A percentile compares a stretch with the other conserved stretches of the same genome.
These are phyloP conservation scores for Cyclotella choctawhatcheeana DNA, from an alignment of 108 stramenopile genomes.

Conservation along the genomic window DNA sequence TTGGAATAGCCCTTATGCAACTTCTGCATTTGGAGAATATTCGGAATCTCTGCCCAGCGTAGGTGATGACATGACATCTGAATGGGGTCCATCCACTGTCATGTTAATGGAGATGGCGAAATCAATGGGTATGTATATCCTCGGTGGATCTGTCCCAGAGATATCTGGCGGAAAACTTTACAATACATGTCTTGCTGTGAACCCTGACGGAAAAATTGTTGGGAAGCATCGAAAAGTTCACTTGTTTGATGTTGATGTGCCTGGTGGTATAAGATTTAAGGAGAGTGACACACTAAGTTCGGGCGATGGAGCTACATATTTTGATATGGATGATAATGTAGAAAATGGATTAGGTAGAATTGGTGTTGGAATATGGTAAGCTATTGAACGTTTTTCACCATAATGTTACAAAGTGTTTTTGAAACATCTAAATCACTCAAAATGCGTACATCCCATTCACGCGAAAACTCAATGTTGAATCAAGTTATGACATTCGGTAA, in stretches of 20 bases:
- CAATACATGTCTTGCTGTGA: slow-evolving; percentile 90
- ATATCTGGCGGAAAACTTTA: slow-evolving; percentile 66
- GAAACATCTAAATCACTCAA: not conserved
- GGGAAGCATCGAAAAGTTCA: slow-evolving; percentile 97
- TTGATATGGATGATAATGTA: slow-evolving; percentile 57
- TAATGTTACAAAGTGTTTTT: no score
- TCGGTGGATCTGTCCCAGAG: slow-evolving; percentile 99
- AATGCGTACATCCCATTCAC: no score
- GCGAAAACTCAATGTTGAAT: not conserved
- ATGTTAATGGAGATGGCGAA: slow-evolving; percentile 69
- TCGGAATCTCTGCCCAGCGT: slow-evolving; percentile 91
- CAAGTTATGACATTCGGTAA: slow-evolving; percentile 15
- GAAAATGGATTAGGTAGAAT: slow-evolving; percentile 73
- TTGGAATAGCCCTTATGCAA: slow-evolving; percentile 98
- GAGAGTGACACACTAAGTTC: slow-evolving; percentile 94
- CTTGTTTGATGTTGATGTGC: slow-evolving; percentile 99
- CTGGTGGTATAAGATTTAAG: slow-evolving; percentile 95
- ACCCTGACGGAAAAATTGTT: slow-evolving; percentile 75
- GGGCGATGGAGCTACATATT: slow-evolving; percentile 75
- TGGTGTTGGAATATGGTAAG: slow-evolving; percentile 96
- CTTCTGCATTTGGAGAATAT: slow-evolving; percentile 93
- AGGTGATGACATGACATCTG: slow-evolving; percentile 34
- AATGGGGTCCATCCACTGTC: slow-evolving; percentile 55
- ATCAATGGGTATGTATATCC: slow-evolving; percentile 79
- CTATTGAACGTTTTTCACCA: not conserved